phyloP scores from a whole-genome alignment of 768 basidiomycete species.

The Russula sp. region DNA sequence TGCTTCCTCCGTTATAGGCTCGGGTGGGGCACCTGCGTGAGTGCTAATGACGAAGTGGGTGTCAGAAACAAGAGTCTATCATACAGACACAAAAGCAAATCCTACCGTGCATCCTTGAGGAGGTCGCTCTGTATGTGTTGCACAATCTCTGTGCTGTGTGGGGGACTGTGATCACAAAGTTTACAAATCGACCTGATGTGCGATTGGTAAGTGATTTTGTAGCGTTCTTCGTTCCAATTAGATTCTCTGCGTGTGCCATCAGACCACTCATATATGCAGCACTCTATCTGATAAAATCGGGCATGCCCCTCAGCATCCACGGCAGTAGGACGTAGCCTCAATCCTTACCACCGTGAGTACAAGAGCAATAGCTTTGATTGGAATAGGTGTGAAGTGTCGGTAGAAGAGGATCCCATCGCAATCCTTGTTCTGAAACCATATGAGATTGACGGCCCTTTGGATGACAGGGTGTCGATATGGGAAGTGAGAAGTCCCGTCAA shows the following conservation, averaged over 20 bases:
- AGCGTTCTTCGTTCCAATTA: not conserved
- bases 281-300: conserved; percentile 1
- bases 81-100: not conserved
- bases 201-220: not conserved
- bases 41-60: not conserved
- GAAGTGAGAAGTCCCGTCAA: not conserved
- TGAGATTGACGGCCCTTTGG: conserved; percentile 10
- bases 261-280: conserved; percentile 12
- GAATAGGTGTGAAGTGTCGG: not conserved
- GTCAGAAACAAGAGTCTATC: not conserved
- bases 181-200: not conserved
- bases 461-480: conserved; percentile 9
- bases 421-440: conserved; percentile 5
- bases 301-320: not conserved
- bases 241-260: not conserved
- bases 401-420: not conserved
- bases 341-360: conserved; percentile 8
- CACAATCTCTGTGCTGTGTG: not conserved
- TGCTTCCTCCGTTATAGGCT: not conserved
- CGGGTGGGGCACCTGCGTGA: not conserved
- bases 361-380: not conserved
- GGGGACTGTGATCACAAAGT: not conserved
- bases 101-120: conserved; percentile 6
- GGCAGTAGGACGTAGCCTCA: no score
- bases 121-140: not conserved